A percentile compares a stretch with the other conserved stretches of the same genome.
These are phyloP conservation scores for Letharia columbiana DNA, from an alignment of 495 filamentous ascomycete species.

Conservation along the genomic window DNA sequence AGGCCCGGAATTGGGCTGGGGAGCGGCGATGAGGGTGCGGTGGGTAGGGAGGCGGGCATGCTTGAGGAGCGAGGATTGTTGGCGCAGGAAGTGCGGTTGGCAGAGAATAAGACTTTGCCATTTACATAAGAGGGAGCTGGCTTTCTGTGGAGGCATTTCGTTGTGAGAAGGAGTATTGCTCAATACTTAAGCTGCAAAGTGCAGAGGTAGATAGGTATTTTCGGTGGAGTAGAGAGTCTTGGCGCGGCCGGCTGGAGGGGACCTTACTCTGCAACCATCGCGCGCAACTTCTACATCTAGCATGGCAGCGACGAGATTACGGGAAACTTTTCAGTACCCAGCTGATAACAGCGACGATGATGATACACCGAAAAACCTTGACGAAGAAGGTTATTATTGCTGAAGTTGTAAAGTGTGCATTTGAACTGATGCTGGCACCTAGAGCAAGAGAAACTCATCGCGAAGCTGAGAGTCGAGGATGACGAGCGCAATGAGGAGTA, in stretches of 20 bases:
- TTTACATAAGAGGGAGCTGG: not conserved
- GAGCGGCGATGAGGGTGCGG: conserved; percentile 43
- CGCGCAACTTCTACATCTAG: not conserved
- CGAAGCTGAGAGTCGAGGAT: conserved; percentile 47
- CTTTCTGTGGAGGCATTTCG: not conserved
- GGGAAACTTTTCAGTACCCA: conserved; percentile 56
- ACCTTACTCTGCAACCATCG: not conserved
- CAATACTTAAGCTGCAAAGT: not conserved
- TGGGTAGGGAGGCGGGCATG: conserved; percentile 7
- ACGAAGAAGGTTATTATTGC: conserved; percentile 50
- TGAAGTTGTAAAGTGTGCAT: not conserved
- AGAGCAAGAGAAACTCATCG: conserved; percentile 69
- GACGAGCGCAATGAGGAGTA: conserved; percentile 50
- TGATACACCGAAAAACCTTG: conserved; percentile 42
- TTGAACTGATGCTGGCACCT: conserved; percentile 20
- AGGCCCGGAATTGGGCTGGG: conserved; percentile 48
- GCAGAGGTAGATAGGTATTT: not conserved
- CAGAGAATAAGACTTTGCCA: not conserved
- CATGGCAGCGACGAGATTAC: conserved; percentile 39
- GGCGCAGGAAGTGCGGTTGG: not conserved
- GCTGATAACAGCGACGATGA: conserved; percentile 40
- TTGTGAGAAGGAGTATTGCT: not conserved
- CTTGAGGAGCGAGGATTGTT: not conserved
- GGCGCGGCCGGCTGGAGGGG: not conserved
- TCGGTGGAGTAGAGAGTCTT: not conserved